Evolutionary conservation across 805 yeast genomes (phyloP).

Genomic region (Kuraishia molischiana): DNA sequence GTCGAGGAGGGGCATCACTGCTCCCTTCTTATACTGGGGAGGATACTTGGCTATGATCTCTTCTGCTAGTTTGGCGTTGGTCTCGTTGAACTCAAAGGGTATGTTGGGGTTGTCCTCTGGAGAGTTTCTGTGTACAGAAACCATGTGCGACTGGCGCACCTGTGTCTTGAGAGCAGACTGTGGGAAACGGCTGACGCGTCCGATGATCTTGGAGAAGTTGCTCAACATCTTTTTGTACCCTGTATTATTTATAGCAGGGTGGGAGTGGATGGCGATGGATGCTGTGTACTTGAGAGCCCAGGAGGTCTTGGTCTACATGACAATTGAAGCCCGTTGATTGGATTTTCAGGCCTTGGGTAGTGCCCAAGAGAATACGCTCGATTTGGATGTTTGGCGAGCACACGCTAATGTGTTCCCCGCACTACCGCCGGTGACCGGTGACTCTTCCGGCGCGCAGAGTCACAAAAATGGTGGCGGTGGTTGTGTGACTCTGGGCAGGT

Average conservation of each 20-base stretch:
- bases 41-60: constrained; percentile 75
- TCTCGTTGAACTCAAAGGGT: constrained; percentile 64
- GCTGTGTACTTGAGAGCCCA: background rate
- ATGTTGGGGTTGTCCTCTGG: constrained; percentile 54
- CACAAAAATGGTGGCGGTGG: too few species aligned
- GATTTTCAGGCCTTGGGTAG: too few species aligned
- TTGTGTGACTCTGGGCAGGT: too few species aligned
- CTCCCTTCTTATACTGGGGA: constrained; percentile 77
- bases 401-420: too few species aligned
- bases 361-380: too few species aligned
- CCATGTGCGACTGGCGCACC: constrained; percentile 3
- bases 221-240: background rate
- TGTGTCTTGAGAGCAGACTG: background rate
- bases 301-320: background rate
- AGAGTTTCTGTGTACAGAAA: constrained; percentile 59
- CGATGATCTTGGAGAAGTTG: background rate
- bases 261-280: too few species aligned
- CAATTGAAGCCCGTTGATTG: background rate
- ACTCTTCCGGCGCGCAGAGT: too few species aligned
- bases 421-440: background rate
- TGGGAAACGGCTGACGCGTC: background rate
- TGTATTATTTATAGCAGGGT: too few species aligned
- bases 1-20: constrained; percentile 80
- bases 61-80: constrained; percentile 59
- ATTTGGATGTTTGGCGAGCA: too few species aligned